Conservation (phyloP, 2,329 filamentous ascomycete species). For the Fusarium drepaniforme region DNA sequence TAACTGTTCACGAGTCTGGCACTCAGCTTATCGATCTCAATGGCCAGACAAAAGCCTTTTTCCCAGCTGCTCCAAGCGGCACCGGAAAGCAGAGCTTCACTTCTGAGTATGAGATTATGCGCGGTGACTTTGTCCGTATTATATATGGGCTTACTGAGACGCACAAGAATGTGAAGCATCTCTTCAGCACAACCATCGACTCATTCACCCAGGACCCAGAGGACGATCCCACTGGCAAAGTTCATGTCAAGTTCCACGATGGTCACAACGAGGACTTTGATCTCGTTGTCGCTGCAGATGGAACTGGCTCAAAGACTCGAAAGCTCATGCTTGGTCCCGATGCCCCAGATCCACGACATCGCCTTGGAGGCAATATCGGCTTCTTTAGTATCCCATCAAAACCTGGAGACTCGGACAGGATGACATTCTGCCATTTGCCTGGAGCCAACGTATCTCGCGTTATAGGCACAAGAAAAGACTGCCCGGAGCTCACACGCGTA, state of each 20-base stretch:
- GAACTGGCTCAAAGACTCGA: constrained; percentile 14
- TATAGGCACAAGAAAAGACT: constrained; percentile 8
- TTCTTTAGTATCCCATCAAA: constrained; percentile 21
- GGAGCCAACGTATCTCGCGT: background rate
- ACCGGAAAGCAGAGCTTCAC: background rate
- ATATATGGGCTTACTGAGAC: background rate
- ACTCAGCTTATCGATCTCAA: background rate
- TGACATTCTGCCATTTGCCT: constrained; percentile 3
- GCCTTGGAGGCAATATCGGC: constrained; percentile 29
- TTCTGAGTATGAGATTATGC: constrained; percentile 3
- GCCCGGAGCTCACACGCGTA: background rate
- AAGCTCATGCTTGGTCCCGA: constrained; percentile 26
- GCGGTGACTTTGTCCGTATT: background rate
- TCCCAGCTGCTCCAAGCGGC: background rate
- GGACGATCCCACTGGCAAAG: background rate
- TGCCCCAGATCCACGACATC: constrained; percentile 22
- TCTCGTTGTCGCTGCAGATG: constrained; percentile 15
- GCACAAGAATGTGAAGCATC: background rate
- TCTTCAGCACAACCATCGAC: constrained; percentile 1
- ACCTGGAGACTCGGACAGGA: background rate
- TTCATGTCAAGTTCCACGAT: background rate
- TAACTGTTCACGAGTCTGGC: background rate
- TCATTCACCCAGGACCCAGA: constrained; percentile 1
- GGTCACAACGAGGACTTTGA: background rate
- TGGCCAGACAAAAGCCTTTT: constrained; percentile 2